Conservation (phyloP, 345 rosid species). For the Boechera retrofracta region DNA sequence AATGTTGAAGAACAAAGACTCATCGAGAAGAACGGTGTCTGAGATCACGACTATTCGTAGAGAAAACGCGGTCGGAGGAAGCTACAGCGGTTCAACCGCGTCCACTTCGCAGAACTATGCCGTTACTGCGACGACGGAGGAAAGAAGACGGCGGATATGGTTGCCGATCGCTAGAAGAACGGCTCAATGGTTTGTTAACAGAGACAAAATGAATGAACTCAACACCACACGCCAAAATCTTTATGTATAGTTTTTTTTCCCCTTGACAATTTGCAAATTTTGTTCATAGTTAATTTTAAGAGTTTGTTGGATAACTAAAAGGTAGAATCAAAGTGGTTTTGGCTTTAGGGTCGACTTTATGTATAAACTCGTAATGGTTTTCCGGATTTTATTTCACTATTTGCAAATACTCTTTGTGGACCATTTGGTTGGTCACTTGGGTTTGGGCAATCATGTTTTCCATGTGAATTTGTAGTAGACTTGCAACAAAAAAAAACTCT, state of each 20-base stretch:
- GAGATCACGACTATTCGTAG: slow-evolving; percentile 74
- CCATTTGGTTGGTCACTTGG: background rate
- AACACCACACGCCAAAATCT: slow-evolving; percentile 36
- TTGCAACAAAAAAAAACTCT: background rate
- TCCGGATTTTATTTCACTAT: background rate
- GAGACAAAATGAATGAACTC: slow-evolving; percentile 50
- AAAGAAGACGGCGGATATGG: slow-evolving; percentile 65
- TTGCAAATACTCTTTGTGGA: background rate
- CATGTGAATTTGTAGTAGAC: background rate
- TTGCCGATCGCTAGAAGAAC: slow-evolving; percentile 78
- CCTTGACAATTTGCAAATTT: background rate
- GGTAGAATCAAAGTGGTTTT: slow-evolving; percentile 6
- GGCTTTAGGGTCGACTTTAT: background rate
- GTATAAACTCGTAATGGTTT: background rate
- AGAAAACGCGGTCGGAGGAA: slow-evolving; percentile 36
- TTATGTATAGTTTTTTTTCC: slow-evolving; percentile 42
- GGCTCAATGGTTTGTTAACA: slow-evolving; percentile 70
- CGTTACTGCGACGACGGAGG: slow-evolving; percentile 43
- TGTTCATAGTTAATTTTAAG: background rate
- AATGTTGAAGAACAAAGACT: slow-evolving; percentile 28
- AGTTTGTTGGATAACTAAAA: slow-evolving; percentile 13
- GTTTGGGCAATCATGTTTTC: background rate
- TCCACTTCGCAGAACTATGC: slow-evolving; percentile 25
- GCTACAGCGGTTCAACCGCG: slow-evolving; percentile 16
- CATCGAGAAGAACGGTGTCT: slow-evolving; percentile 64